Evolutionary conservation across 2,329 filamentous ascomycete species (phyloP), one percentile per base, ranked within the genome.

Genomic region (Ophiocordyceps sinensis): DNA sequence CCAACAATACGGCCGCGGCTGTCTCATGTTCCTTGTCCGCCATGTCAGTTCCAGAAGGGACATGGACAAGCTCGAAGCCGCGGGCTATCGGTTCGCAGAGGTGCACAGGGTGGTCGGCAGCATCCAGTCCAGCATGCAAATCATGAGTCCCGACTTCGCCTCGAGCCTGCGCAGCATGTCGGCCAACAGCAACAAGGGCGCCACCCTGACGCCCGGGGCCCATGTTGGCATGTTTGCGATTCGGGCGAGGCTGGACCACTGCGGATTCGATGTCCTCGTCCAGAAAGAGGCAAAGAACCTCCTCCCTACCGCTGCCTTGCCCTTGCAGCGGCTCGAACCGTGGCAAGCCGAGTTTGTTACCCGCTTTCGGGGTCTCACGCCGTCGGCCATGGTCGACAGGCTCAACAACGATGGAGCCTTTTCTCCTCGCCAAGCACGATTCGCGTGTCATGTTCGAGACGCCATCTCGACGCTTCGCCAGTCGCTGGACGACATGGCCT

Each of bases 21-120:
- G 88, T 41, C 69, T 93, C 37, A 75, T 94, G 56, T 87, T 93
- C 51, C 70, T 93, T 10, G 80, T 87, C 6, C 81, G 79, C 11
- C 71, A 71, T 36, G 67, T 82, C 2, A 66, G 69, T 29, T 65
- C 61, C 29, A 65, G 66, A 29, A 64, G 70, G 1, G 82, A 87
- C 30, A 68, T 73, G 0, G 69, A 75, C 40, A 70, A 71, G 26
- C 68, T 94, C 13, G 73, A 80, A 46, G 76, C 83, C 1, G 65
- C 73, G 11, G 86, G 87, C 1, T 93, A 79, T 57, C 75, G 82
- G n/a, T 94, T 94, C 51, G 82, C 82, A 3, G 70, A 75, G 29
- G 62, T 79, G 12, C 70, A 71, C 42, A 77, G 86, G 45, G 79
- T 94, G 26, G 70, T 75, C 12, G 69, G 74, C 15, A 74, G 76